Evolutionary conservation across 495 filamentous ascomycete genomes (phyloP), one percentile per base, ranked within the genome.

Genomic region (Neurospora africana): DNA sequence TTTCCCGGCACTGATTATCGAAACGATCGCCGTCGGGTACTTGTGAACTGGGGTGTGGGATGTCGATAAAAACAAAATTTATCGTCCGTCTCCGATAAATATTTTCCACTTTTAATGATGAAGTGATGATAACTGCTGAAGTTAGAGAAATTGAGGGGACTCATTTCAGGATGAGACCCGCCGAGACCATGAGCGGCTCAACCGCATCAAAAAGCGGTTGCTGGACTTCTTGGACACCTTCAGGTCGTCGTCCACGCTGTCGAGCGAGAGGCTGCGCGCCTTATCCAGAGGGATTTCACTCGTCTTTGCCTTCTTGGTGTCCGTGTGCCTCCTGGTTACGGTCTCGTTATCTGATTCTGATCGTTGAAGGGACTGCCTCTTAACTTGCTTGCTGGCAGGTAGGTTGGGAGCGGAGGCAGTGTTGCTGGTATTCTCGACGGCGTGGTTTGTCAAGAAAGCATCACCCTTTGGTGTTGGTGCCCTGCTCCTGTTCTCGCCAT

Each of bases 121-220:
- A 30, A 17, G 13, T 61, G 27, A 33, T 33, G 53, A 27, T 27
- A 61, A 61, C 27, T 61, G 27, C 53, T 35, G 13, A 19, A 65
- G 53, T 65, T 35, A 65, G 15, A 19, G 13, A 19, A 13, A 13
- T 58, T 6, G 47, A 33, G 1, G 27, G 3, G 6, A 6, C 11
- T 2, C 13, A 17, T 19, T 58, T 65, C 53, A 65, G 6, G 72
- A 40, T 10, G 77, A 77, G 61, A 74, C 71, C 15, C 75, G 72
- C 0, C 77, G 74, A 8, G 77, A 76, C 69, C 73, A 78, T 0
- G 77, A 75, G 11, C 77, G 75, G 1, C 75, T 73, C 27, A 77
- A 71, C 33, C 75, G 72, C 35, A 70, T 30, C 5, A 78, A 43
- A 21, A 77, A 69, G 2, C 75, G 75, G 23, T 71, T 71, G 61